Conservation (phyloP, 2,329 filamentous ascomycete genomes). For the Colletotrichum viniferum region DNA sequence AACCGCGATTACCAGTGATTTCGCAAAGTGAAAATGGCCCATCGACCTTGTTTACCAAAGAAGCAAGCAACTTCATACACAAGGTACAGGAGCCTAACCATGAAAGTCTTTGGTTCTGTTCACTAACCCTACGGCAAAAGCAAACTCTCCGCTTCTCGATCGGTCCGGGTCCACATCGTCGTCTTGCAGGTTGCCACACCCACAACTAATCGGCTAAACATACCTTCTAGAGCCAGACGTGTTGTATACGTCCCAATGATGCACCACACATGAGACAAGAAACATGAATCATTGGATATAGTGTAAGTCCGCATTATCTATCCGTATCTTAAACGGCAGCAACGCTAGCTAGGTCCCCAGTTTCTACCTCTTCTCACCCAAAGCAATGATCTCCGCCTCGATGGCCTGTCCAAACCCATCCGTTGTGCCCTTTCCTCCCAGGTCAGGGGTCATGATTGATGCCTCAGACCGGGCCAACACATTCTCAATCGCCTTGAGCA, state of each 20-base stretch:
- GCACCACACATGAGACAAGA: not conserved
- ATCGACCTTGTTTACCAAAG: not conserved
- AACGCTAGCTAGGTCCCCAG: not conserved
- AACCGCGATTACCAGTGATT: not conserved
- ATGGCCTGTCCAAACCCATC: constrained; percentile 25
- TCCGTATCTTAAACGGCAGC: not conserved
- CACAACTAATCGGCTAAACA: not conserved
- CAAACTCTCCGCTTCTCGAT: not conserved
- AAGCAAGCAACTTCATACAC: not conserved
- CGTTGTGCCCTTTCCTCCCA: constrained; percentile 33
- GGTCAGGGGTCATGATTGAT: constrained; percentile 33
- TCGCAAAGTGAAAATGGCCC: not conserved
- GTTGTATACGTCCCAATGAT: not conserved
- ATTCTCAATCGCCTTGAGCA: constrained; percentile 65
- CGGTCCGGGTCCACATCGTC: not conserved
- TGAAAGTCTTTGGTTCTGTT: not conserved
- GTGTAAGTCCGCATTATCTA: not conserved
- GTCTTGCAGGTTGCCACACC: not conserved
- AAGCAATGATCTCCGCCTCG: constrained; percentile 23
- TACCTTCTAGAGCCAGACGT: not conserved
- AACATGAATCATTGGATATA: not conserved
- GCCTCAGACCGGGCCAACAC: constrained; percentile 56
- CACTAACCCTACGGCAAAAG: not conserved
- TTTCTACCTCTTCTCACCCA: not conserved
- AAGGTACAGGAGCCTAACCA: not conserved